These are phyloP conservation scores for Magnaporthiopsis rhizophila DNA, from an alignment of 2,329 filamentous ascomycete genomes.

Conservation along the genomic window DNA sequence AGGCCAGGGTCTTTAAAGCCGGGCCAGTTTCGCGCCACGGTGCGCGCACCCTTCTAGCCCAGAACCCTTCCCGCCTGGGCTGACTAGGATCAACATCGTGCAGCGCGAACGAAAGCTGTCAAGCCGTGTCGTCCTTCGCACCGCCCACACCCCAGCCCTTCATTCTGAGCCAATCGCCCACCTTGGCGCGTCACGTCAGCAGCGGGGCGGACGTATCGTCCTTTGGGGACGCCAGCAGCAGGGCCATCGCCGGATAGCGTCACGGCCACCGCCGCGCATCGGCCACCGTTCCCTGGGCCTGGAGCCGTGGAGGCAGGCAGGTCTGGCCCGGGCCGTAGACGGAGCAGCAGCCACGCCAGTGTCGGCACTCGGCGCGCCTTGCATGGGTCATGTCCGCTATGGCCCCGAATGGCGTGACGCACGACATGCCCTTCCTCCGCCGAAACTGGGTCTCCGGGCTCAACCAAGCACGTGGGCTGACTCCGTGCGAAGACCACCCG, in stretches of 20 bases:
- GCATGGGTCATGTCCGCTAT: constrained; percentile 7
- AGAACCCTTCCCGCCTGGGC: background rate
- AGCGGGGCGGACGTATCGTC: background rate
- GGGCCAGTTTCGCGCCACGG: background rate
- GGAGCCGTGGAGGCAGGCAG: background rate
- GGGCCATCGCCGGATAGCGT: background rate
- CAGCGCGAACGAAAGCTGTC: background rate
- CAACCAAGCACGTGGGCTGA: constrained; percentile 27
- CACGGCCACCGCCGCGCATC: background rate
- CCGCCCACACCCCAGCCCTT: background rate
- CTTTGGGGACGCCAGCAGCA: background rate
- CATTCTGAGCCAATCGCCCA: background rate
- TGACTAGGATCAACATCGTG: background rate
- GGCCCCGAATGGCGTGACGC: constrained; percentile 3
- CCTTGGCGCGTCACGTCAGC: background rate
- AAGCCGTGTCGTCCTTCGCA: background rate
- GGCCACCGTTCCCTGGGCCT: background rate
- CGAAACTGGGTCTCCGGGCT: constrained; percentile 5
- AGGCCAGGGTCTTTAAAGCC: background rate
- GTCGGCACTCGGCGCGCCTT: constrained; percentile 3
- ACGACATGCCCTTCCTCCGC: constrained; percentile 5
- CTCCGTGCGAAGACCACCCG: constrained; percentile 29
- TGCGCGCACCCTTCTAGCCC: background rate
- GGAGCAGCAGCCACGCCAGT: background rate
- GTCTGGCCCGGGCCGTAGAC: background rate